Evolutionary conservation across 106 monocot species (phyloP).

Genomic region (Dendrobium huoshanense): DNA sequence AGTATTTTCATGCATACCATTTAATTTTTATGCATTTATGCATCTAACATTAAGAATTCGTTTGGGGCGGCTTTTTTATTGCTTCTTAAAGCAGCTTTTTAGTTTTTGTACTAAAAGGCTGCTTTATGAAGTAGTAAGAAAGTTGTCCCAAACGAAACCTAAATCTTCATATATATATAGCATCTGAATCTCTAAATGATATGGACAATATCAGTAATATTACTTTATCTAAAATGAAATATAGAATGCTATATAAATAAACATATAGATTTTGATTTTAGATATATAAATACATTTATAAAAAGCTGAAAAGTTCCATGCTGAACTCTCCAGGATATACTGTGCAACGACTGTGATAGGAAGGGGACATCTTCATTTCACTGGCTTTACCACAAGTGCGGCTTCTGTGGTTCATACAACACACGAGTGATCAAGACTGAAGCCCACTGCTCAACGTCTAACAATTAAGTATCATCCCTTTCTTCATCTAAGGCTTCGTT

Average conservation of each 20-base stretch:
- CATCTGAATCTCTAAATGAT: too few species aligned
- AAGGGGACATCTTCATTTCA: conserved; percentile 77
- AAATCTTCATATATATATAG: too few species aligned
- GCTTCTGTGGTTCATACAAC: conserved; percentile 85
- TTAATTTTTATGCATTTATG: too few species aligned
- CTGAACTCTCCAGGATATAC: conserved; percentile 53
- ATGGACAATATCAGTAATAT: too few species aligned
- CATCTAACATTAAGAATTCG: too few species aligned
- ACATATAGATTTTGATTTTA: neutral
- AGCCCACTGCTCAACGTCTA: conserved; percentile 30
- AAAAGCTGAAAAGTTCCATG: neutral
- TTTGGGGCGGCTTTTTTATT: too few species aligned
- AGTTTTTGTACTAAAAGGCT: too few species aligned
- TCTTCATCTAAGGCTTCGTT: neutral
- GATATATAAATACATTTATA: too few species aligned
- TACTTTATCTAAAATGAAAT: too few species aligned
- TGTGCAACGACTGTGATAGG: conserved; percentile 88
- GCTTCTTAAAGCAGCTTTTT: too few species aligned
- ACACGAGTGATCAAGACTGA: conserved; percentile 77
- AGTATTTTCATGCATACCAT: neutral
- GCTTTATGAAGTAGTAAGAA: too few species aligned
- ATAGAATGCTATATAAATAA: neutral
- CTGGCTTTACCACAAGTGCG: conserved; percentile 94
- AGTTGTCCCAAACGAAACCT: too few species aligned
- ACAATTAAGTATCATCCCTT: neutral